These are phyloP conservation scores for Protostelium mycophagum DNA, from an alignment of 78 protist genomes.

Conservation along the genomic window DNA sequence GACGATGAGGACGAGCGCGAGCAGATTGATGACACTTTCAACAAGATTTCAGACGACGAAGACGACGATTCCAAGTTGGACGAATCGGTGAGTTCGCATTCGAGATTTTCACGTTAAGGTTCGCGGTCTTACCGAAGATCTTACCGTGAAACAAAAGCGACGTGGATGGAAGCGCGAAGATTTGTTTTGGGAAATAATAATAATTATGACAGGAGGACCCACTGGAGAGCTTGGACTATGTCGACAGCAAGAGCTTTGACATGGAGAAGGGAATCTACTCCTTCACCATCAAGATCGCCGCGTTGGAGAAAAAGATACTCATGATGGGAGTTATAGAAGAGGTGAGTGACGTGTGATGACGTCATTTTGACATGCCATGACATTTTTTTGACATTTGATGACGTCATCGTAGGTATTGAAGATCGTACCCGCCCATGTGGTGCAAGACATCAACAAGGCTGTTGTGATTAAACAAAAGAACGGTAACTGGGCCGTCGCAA, in stretches of 20 bases:
- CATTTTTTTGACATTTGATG: background rate
- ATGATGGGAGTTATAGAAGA: background rate
- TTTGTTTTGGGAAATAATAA: too few species aligned
- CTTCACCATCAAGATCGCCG: background rate
- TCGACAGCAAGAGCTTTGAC: background rate
- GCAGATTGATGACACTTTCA: conserved; percentile 8
- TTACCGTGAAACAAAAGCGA: background rate
- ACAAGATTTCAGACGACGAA: background rate
- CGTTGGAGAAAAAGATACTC: background rate
- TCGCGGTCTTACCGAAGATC: background rate
- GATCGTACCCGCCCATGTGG: background rate
- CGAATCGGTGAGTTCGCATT: background rate
- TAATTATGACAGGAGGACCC: too few species aligned
- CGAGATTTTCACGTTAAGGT: too few species aligned
- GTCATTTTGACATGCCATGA: background rate
- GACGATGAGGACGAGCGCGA: conserved; percentile 41
- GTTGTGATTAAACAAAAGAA: background rate
- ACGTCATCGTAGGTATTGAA: background rate
- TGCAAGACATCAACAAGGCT: background rate
- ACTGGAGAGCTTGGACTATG: background rate
- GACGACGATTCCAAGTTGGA: background rate
- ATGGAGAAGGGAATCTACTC: background rate
- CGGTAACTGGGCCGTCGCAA: conserved; percentile 10
- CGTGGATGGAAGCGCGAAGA: too few species aligned
- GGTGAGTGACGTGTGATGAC: too few species aligned